Conservation (phyloP, 1,139 yeast species). For the Saccharomycopsis hybrid region DNA sequence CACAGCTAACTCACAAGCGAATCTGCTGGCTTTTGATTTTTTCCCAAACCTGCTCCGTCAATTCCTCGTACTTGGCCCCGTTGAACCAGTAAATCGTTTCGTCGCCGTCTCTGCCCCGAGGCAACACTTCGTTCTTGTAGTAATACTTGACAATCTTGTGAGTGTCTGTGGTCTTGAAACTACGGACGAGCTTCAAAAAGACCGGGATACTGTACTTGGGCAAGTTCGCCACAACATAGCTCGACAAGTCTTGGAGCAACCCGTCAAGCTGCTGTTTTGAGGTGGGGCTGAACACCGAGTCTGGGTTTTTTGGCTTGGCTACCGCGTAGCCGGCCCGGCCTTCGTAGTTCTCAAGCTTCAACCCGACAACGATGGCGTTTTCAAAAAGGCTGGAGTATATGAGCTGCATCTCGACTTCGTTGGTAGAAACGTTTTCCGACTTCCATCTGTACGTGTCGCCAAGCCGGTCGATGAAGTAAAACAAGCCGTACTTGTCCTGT, state of each 20-base stretch:
- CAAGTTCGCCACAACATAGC: conserved; percentile 38
- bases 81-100: conserved; percentile 71
- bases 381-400: conserved; percentile 31
- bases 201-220: conserved; percentile 90
- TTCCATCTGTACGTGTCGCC: conserved; percentile 98
- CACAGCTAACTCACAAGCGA: conserved; percentile 10
- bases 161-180: conserved; percentile 68
- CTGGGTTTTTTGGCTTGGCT: conserved; percentile 38
- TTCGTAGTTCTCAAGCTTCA: conserved; percentile 78
- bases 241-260: conserved; percentile 27
- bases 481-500: conserved; percentile 60
- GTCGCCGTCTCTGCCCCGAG: conserved; percentile 55
- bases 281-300: background rate
- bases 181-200: conserved; percentile 61
- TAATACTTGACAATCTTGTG: conserved; percentile 79
- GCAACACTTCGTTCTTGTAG: conserved; percentile 72
- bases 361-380: conserved; percentile 73
- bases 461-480: conserved; percentile 84
- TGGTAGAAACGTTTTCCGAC: conserved; percentile 90
- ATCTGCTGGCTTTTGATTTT: conserved; percentile 32
- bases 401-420: conserved; percentile 84
- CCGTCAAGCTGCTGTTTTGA: background rate
- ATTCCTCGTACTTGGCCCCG: conserved; percentile 44
- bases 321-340: conserved; percentile 95
- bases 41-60: conserved; percentile 56